These are phyloP conservation scores for Hanseniaspora vineae DNA, from an alignment of 805 yeast genomes.

Conservation along the genomic window DNA sequence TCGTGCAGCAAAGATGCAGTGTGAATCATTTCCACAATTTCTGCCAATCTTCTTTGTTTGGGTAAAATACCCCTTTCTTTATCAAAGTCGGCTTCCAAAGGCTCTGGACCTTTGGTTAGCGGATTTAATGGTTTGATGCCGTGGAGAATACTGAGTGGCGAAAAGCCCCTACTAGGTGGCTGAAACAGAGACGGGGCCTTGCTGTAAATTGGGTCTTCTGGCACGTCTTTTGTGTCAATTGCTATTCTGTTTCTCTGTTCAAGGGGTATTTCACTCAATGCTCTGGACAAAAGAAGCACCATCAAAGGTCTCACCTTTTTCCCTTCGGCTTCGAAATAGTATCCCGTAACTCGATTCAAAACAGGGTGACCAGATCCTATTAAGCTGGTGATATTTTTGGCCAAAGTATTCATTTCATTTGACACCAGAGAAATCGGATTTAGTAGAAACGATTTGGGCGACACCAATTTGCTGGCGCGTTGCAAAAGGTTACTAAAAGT, in stretches of 20 bases:
- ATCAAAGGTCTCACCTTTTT: conserved; percentile 88
- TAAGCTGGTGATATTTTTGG: conserved; percentile 71
- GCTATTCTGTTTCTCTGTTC: conserved; percentile 49
- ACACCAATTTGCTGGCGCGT: conserved; percentile 63
- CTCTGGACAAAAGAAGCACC: conserved; percentile 72
- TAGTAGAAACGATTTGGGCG: conserved; percentile 42
- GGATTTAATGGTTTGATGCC: conserved; percentile 90
- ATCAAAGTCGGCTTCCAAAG: conserved; percentile 28
- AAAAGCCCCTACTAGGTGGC: conserved; percentile 35
- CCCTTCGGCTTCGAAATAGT: conserved; percentile 93
- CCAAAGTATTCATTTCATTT: conserved; percentile 82
- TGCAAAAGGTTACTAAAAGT: conserved; percentile 45
- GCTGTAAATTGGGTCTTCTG: conserved; percentile 47
- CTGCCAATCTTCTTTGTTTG: conserved; percentile 89
- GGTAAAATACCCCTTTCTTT: conserved; percentile 71
- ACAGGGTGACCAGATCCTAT: conserved; percentile 94
- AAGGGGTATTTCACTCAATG: conserved; percentile 62
- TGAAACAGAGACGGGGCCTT: conserved; percentile 50
- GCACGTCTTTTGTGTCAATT: conserved; percentile 53
- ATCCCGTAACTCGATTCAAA: conserved; percentile 79
- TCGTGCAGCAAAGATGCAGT: conserved; percentile 93
- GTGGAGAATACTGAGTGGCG: conserved; percentile 74
- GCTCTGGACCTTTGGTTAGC: conserved; percentile 64
- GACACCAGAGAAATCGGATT: conserved; percentile 90
- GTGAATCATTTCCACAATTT: conserved; percentile 96